Conservation (phyloP, 352 stramenopile species). For the Aphanomyces invadans region DNA sequence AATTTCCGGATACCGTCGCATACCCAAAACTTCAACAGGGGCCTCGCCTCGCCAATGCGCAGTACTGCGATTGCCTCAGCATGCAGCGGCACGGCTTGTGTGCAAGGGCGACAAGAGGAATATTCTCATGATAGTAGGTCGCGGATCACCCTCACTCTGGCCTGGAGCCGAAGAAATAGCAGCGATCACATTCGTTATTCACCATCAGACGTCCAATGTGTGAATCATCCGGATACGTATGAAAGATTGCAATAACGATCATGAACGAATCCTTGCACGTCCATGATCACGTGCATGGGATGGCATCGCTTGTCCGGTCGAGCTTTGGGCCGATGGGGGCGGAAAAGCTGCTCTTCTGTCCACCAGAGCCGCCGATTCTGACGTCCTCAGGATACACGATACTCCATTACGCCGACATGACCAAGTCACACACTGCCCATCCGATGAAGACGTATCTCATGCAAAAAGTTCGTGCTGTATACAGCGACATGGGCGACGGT, state of each 20-base stretch:
- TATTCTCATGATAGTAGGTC: too few relatives aligned
- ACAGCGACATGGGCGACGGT: slow-evolving; percentile 45
- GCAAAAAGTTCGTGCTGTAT: slow-evolving; percentile 39
- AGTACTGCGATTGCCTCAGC: too few relatives aligned
- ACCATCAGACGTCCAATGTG: too few relatives aligned
- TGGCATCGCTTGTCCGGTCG: slow-evolving; percentile 34
- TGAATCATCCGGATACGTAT: slow-evolving; percentile 5
- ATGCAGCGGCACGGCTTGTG: too few relatives aligned
- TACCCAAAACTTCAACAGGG: not conserved
- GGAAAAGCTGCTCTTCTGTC: slow-evolving; percentile 48
- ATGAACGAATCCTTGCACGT: slow-evolving; percentile 16
- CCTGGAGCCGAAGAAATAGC: too few relatives aligned
- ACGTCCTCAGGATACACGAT: slow-evolving; percentile 47
- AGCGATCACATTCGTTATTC: too few relatives aligned
- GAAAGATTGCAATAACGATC: not conserved
- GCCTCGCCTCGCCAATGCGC: too few relatives aligned
- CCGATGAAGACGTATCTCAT: slow-evolving; percentile 42
- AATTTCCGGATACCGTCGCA: not conserved
- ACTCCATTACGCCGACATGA: slow-evolving; percentile 27
- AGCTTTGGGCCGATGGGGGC: slow-evolving; percentile 46
- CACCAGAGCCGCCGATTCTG: slow-evolving; percentile 47
- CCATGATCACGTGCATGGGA: slow-evolving; percentile 4
- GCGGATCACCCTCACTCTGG: too few relatives aligned
- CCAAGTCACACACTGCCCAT: not conserved
- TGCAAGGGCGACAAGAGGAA: not conserved